Conservation (phyloP, 1,284 basidiomycete genomes). For the Puccinia triticina region DNA sequence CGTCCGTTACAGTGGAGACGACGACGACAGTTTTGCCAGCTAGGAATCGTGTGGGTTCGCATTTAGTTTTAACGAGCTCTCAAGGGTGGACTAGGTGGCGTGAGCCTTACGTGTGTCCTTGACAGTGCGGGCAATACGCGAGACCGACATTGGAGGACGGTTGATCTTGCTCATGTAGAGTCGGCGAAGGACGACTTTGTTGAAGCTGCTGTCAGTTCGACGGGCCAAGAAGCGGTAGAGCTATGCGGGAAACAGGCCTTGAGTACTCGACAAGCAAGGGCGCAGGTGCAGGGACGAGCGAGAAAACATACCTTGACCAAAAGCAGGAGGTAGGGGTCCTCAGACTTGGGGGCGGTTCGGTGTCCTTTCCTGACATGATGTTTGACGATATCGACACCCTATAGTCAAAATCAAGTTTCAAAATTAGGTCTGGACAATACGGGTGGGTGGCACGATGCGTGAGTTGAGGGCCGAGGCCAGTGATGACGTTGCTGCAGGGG, state of each 20-base stretch:
- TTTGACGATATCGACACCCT: slow-evolving; percentile 97
- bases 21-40: slow-evolving; percentile 78
- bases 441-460: not conserved
- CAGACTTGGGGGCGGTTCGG: slow-evolving; percentile 92
- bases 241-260: slow-evolving; percentile 62
- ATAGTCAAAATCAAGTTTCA: slow-evolving; percentile 30
- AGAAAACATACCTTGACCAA: slow-evolving; percentile 83
- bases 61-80: not conserved
- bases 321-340: slow-evolving; percentile 98
- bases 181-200: slow-evolving; percentile 95
- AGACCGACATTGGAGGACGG: slow-evolving; percentile 93
- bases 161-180: slow-evolving; percentile 97
- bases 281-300: not conserved
- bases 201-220: slow-evolving; percentile 93
- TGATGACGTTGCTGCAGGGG: not conserved
- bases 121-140: slow-evolving; percentile 69
- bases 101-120: slow-evolving; percentile 75
- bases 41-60: not conserved
- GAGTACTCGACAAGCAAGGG: not conserved
- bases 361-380: slow-evolving; percentile 99
- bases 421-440: not conserved
- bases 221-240: slow-evolving; percentile 99
- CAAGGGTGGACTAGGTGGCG: slow-evolving; percentile 65
- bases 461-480: not conserved
- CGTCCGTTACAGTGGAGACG: slow-evolving; percentile 93